Conservation (phyloP, 2,329 filamentous ascomycete species). For the Hypomyces perniciosus region DNA sequence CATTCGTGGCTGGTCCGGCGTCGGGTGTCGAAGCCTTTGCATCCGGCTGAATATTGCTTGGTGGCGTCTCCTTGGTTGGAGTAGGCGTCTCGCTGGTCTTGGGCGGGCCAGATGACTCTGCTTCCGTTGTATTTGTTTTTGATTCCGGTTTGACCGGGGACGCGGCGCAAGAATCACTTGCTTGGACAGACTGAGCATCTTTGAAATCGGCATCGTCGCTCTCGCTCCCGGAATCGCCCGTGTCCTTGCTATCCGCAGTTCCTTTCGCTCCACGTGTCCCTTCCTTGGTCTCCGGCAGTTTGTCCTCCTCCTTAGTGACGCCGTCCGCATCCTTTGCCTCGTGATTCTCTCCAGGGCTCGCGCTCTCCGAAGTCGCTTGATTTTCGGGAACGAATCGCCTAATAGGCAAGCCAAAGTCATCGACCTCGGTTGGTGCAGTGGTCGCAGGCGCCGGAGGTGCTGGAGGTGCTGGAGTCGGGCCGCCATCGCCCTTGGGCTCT, state of each 20-base stretch:
- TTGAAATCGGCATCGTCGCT: conserved; percentile 34
- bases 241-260: background rate
- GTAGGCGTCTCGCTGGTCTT: conserved; percentile 14
- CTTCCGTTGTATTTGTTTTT: conserved; percentile 6
- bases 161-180: background rate
- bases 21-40: conserved; percentile 1
- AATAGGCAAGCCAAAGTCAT: conserved; percentile 67
- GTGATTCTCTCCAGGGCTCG: background rate
- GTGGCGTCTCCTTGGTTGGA: background rate
- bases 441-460: conserved; percentile 24
- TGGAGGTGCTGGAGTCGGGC: conserved; percentile 6
- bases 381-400: conserved; percentile 37
- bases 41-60: background rate
- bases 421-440: conserved; percentile 40
- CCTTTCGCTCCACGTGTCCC: background rate
- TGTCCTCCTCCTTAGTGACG: conserved; percentile 12
- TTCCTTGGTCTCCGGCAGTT: background rate
- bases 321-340: conserved; percentile 8
- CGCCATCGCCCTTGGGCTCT: conserved; percentile 19
- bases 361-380: conserved; percentile 15
- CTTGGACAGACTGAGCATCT: conserved; percentile 28
- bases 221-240: conserved; percentile 23
- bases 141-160: background rate
- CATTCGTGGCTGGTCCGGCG: background rate
- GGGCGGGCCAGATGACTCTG: conserved; percentile 12